Percentiles rank a stretch among this genome's conserved stretches.
Evolutionary conservation across 2,329 filamentous ascomycete genomes (phyloP).

Genomic region (Ilyonectria sp.): DNA sequence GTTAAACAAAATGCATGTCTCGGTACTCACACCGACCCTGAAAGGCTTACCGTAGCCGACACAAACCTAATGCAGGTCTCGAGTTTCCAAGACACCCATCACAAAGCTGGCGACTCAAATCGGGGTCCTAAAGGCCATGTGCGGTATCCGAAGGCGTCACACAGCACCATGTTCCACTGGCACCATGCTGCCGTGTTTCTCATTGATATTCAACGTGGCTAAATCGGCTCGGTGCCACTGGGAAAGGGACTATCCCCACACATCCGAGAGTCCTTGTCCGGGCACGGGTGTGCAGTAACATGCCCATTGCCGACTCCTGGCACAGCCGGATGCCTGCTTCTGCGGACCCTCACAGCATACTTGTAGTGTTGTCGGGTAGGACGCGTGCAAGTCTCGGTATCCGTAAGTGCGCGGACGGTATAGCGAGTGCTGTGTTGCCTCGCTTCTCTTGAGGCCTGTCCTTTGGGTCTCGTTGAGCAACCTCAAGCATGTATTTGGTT

Average conservation of each 20-base stretch:
- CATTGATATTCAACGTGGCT: conserved; percentile 16
- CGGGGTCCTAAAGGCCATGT: conserved; percentile 9
- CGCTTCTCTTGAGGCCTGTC: conserved; percentile 7
- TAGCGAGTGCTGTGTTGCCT: not conserved
- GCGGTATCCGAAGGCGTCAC: conserved; percentile 10
- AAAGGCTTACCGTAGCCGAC: conserved; percentile 9
- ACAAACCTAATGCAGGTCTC: conserved; percentile 21
- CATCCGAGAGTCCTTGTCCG: not conserved
- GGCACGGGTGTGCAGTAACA: conserved; percentile 1
- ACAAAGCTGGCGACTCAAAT: conserved; percentile 13
- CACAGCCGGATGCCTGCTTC: conserved; percentile 15
- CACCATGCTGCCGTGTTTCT: conserved; percentile 11
- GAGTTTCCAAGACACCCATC: conserved; percentile 12
- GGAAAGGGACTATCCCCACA: conserved; percentile 11
- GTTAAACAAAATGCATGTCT: conserved; percentile 13
- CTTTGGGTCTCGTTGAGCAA: conserved; percentile 8
- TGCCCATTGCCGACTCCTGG: conserved; percentile 5
- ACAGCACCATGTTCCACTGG: conserved; percentile 19
- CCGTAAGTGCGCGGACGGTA: not conserved
- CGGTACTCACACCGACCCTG: conserved; percentile 8
- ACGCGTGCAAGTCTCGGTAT: conserved; percentile 8
- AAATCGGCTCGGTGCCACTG: conserved; percentile 9
- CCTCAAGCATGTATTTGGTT: not conserved
- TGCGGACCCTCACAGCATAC: conserved; percentile 14
- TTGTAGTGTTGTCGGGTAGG: conserved; percentile 11